Base-by-base conservation (phyloP, 2,329 filamentous ascomycete species). In the Canariomyces notabilis region DNA sequence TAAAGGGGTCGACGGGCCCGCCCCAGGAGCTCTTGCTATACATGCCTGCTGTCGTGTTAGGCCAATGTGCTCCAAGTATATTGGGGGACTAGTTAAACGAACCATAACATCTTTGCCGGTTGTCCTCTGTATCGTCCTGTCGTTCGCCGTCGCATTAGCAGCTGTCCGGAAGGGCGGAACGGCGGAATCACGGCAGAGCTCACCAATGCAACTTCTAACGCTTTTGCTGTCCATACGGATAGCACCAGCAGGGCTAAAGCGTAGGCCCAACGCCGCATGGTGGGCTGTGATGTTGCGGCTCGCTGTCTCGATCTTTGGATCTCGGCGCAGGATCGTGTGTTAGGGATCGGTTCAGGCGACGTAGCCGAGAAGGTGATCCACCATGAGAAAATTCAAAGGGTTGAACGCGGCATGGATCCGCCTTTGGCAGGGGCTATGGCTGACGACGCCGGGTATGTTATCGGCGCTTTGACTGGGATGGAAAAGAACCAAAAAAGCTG, bases 21-120 rank as follows among this genome's bases (percentile, higher is more conserved):
- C 89, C 89, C 91, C 91, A 97, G 41, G 85, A 78, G 61, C 82
- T 86, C 63, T 81, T 83, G 70, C 87, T 90, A 73, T 96, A 97
- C 90, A 97, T 96, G 71, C 91, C 89, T 73, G 75, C n/a, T 21
- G 3, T 21, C 7, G 1, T 8, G 72, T 44, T 26, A 50, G 46
- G 36, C 37, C 42, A 21, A 14, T 40, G 31, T 34, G 36, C 6
- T 29, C 26, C 8, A 5, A 20, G 14, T 12, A 6, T 2, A 7
- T 18, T 3, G 16, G 15, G 11, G 9, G 37, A 42, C 29, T 16
- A 37, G 31, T 16, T 23, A 38, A 23, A 56, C 71, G 48, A 64
- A 78, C 75, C 80, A 46, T 78, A 73, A 72, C 91, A 96, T 79
- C 85, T 80, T 71, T 95, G 87, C 61, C 82, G 76, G 61, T 91